These are phyloP conservation scores for Chalara sp. DNA, from an alignment of 2,329 filamentous ascomycete species.

Conservation along the genomic window DNA sequence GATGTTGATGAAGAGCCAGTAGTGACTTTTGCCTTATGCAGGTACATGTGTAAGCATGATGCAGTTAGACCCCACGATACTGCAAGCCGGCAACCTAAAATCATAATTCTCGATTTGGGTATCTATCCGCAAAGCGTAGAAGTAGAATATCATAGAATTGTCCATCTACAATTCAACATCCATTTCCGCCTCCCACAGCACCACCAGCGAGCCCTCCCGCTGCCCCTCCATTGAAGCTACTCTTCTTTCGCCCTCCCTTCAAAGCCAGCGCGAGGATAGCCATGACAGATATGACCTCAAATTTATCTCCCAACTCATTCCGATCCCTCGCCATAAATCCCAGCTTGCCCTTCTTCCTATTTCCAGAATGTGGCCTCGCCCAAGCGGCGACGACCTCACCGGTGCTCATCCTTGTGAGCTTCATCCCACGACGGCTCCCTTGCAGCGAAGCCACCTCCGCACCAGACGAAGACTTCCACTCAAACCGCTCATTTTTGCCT, in stretches of 20 bases:
- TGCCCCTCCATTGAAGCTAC: background rate
- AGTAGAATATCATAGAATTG: no score
- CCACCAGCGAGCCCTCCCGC: background rate
- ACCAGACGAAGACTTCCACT: slow-evolving; percentile 13
- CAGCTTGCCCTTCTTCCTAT: slow-evolving; percentile 17
- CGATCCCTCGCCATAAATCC: slow-evolving; percentile 11
- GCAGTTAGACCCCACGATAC: no score
- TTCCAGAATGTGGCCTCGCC: slow-evolving; percentile 8
- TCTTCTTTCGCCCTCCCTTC: slow-evolving; percentile 9
- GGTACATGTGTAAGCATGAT: no score
- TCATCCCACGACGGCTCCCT: slow-evolving; percentile 13
- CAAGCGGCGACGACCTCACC: slow-evolving; percentile 15
- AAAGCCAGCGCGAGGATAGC: slow-evolving; percentile 12
- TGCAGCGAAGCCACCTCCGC: slow-evolving; percentile 10
- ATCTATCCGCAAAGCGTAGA: no score
- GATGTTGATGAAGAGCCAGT: no score
- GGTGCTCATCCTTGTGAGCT: slow-evolving; percentile 9
- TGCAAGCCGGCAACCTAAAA: no score
- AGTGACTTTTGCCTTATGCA: no score
- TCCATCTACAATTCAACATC: background rate
- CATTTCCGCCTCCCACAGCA: background rate
- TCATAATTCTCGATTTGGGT: no score
- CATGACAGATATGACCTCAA: slow-evolving; percentile 10
- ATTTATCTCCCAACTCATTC: slow-evolving; percentile 8
- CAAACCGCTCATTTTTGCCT: slow-evolving; percentile 7